Conservation (phyloP, 1,284 basidiomycete genomes). For the Heterobasidion annosum region DNA sequence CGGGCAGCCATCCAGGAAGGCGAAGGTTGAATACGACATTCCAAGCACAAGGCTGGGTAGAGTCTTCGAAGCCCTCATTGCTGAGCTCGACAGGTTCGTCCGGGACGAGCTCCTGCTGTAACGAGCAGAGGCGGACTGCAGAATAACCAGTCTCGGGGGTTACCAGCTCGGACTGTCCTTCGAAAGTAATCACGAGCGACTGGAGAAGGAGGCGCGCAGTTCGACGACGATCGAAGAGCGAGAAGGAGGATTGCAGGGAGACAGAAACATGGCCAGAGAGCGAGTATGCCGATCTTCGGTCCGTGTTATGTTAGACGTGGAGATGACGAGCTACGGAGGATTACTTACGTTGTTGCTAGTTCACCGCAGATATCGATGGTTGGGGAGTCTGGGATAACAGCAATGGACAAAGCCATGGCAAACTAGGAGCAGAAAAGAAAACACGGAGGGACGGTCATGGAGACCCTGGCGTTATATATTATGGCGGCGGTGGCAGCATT, state of each 20-base stretch:
- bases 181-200: slow-evolving; percentile 63
- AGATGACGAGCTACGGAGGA: slow-evolving; percentile 1
- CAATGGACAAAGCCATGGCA: too few species aligned
- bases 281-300: slow-evolving; percentile 59
- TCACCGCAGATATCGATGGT: slow-evolving; percentile 57
- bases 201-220: slow-evolving; percentile 44
- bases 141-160: slow-evolving; percentile 52
- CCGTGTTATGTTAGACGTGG: slow-evolving; percentile 3
- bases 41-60: slow-evolving; percentile 48
- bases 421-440: too few species aligned
- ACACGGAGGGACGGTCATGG: too few species aligned
- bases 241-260: slow-evolving; percentile 39
- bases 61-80: slow-evolving; percentile 51
- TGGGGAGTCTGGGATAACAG: too few species aligned
- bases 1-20: slow-evolving; percentile 73
- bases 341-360: slow-evolving; percentile 53
- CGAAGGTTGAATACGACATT: slow-evolving; percentile 63
- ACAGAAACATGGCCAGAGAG: slow-evolving; percentile 66
- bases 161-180: slow-evolving; percentile 66
- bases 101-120: slow-evolving; percentile 51
- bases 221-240: slow-evolving; percentile 39
- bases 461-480: neutral
- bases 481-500: neutral
- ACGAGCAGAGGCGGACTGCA: slow-evolving; percentile 52
- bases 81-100: slow-evolving; percentile 46